These are phyloP conservation scores for Typha latifolia DNA, from an alignment of 176 grass and related monocot genomes.

Conservation along the genomic window DNA sequence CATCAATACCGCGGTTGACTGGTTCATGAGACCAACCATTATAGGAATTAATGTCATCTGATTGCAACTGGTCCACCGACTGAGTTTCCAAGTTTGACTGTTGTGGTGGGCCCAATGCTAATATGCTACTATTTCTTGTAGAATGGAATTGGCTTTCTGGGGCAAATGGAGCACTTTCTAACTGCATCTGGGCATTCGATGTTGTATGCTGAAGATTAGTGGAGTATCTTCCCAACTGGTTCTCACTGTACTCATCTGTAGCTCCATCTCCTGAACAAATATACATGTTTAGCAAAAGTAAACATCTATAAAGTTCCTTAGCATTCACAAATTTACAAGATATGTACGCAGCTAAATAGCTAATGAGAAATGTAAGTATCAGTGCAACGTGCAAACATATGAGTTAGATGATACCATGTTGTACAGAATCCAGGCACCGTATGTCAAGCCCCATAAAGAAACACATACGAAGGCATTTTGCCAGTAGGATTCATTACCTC, in stretches of 20 bases:
- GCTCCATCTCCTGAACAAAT: conserved; percentile 32
- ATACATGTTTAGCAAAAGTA: neutral
- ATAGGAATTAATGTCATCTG: conserved; percentile 28
- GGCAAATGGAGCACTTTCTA: conserved; percentile 32
- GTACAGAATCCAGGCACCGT: too few species aligned
- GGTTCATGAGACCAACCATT: conserved; percentile 38
- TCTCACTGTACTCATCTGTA: conserved; percentile 31
- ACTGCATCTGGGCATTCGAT: conserved; percentile 32
- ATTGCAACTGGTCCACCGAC: conserved; percentile 23
- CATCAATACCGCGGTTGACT: conserved; percentile 35
- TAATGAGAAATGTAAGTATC: too few species aligned
- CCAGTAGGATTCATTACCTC: conserved; percentile 30
- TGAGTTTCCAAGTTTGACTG: conserved; percentile 48
- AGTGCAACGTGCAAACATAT: too few species aligned
- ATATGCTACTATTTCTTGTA: conserved; percentile 29
- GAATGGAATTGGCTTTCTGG: conserved; percentile 44
- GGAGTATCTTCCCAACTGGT: conserved; percentile 31
- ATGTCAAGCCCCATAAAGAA: too few species aligned
- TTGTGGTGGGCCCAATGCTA: conserved; percentile 43
- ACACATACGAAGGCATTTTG: neutral
- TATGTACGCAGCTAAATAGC: too few species aligned
- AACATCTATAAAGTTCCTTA: neutral
- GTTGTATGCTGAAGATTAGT: conserved; percentile 28
- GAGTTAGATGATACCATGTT: too few species aligned
- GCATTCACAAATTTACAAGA: neutral